Conservation (phyloP, 2,329 filamentous ascomycete species). For the Exserohilum rostratum region DNA sequence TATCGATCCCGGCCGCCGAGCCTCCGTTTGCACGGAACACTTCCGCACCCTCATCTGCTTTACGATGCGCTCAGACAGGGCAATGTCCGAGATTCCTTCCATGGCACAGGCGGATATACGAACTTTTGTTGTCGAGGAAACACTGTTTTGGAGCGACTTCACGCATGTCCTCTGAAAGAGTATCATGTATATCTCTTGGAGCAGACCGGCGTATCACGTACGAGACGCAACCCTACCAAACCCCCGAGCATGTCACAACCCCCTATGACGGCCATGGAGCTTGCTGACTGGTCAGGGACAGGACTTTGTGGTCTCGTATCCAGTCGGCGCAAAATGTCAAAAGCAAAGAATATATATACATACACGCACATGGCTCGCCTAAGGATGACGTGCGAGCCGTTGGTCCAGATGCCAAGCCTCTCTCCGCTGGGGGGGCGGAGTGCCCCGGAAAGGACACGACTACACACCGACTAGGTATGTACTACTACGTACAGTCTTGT, state of each 20-base stretch:
- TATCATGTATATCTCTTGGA: no score
- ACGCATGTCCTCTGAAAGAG: background rate
- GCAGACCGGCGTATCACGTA: no score
- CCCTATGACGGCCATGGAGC: constrained; percentile 32
- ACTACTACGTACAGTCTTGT: no score
- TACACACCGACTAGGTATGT: no score
- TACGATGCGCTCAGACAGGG: background rate
- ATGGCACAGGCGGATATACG: no score
- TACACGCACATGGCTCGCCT: constrained; percentile 6
- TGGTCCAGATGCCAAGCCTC: constrained; percentile 14
- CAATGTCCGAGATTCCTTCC: no score
- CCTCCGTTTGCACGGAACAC: constrained; percentile 6
- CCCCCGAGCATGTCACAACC: constrained; percentile 30
- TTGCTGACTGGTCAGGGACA: constrained; percentile 20
- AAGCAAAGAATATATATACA: no score
- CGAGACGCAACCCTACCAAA: no score
- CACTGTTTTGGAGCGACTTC: no score
- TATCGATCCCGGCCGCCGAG: constrained; percentile 2
- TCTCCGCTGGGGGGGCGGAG: constrained; percentile 20
- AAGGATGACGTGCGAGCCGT: constrained; percentile 24
- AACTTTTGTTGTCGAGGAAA: no score
- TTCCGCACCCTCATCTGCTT: background rate
- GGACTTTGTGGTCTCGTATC: constrained; percentile 8
- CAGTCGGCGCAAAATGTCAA: no score
- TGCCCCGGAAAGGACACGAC: constrained; percentile 33